Evolutionary conservation across 441 rosid genomes (phyloP).

Genomic region (Populus hybrid): DNA sequence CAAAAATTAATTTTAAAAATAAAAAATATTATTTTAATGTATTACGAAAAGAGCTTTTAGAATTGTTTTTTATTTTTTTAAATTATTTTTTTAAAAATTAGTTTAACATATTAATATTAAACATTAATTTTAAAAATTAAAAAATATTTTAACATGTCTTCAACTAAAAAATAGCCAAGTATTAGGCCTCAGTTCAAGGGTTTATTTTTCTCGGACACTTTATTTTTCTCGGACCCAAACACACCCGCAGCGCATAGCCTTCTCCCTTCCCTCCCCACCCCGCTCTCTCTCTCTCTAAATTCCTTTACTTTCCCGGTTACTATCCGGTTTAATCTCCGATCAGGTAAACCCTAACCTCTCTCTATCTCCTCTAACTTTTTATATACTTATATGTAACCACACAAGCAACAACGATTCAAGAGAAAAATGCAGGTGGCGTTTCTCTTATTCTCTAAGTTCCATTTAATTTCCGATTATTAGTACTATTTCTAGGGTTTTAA

Average conservation of each 20-base stretch:
- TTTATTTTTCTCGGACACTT: background rate
- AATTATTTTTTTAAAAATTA: no score
- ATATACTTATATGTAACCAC: background rate
- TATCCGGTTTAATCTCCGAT: constrained; percentile 20
- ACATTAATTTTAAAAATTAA: no score
- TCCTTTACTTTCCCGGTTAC: constrained; percentile 5
- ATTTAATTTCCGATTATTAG: background rate
- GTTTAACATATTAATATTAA: no score
- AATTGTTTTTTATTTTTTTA: no score
- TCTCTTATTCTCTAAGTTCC: background rate
- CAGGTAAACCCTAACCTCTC: constrained; percentile 23
- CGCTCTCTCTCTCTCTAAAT: background rate
- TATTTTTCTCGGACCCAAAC: constrained; percentile 1
- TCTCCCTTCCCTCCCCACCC: no score
- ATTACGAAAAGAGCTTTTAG: no score
- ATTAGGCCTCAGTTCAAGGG: no score
- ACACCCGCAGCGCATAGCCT: background rate
- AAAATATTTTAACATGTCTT: no score
- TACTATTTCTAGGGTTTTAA: background rate
- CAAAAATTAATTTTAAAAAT: no score
- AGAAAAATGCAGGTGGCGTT: background rate
- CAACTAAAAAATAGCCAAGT: no score
- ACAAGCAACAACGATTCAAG: background rate
- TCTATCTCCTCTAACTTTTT: background rate
- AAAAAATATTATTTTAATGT: no score